Evolutionary conservation across 2,329 filamentous ascomycete genomes (phyloP), one percentile per base, ranked within the genome.

Genomic region (Aschersonia sp.): DNA sequence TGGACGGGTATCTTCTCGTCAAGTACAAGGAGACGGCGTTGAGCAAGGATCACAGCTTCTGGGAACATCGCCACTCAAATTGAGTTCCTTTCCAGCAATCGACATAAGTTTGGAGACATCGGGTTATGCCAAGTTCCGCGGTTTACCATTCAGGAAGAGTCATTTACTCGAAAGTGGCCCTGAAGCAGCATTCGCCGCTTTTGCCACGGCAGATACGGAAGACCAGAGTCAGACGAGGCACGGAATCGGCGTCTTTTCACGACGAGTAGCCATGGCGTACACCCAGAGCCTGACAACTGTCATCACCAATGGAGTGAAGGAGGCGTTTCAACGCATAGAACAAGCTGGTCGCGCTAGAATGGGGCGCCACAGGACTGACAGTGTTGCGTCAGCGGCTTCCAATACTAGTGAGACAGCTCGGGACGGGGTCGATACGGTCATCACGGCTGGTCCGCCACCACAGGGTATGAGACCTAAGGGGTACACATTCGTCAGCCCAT

Each of bases 401-500:
- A 47, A 46, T 8, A 22, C 22, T 10, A 48, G 47, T 22, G 48
- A 45, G 29, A 14, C 14, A 6, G 14, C 29, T 5, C n/a, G 42
- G 8, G 49, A 42, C 6, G 31, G n/a, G 6, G 30, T 10, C 5
- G 49, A 49, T 6, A 22, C 40, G 12, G 40, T 47, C 14, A 31
- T 31, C 11, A 47, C 49, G 14, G 33, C 33, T 29, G 49, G 47
- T 10, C 42, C 39, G 6, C 49, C 45, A 9, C 49, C 47, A 12
- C 35, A 49, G 5, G 44, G 50, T 14, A 67, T 71, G 51, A 75
- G 69, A 47, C 71, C 79, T 0, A 72, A 73, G 33, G 83, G 81
- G 14, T 94, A 94, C 63, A 76, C 79, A 1, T 96, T 96, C 60
- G 68, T 71, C 22, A 92, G 85, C 42, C 89, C 88, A 0, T 97